phyloP scores from a whole-genome alignment of 1,284 basidiomycete species.

The Porogramme epimiltina region DNA sequence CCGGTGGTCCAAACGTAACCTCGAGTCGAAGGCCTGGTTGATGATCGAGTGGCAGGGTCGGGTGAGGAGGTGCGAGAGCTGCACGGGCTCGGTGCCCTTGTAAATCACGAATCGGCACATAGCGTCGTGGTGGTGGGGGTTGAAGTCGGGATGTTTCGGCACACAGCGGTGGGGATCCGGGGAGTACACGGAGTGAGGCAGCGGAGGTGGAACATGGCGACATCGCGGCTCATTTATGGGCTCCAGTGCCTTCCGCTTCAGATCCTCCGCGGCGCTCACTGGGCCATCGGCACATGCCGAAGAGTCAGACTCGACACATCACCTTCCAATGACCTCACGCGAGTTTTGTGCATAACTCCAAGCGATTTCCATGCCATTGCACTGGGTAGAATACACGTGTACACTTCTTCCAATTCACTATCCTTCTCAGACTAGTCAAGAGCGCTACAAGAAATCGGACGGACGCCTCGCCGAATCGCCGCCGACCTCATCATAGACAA shows the following conservation, averaged over 20 bases:
- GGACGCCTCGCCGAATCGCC: constrained; percentile 70
- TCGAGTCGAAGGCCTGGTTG: constrained; percentile 93
- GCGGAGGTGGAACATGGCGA: constrained; percentile 18
- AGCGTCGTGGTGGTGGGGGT: constrained; percentile 4
- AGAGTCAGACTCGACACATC: constrained; percentile 20
- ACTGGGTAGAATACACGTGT: constrained; percentile 21
- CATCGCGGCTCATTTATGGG: constrained; percentile 16
- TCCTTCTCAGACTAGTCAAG: background rate
- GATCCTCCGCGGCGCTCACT: background rate
- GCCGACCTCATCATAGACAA: constrained; percentile 80
- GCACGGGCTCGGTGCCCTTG: constrained; percentile 88
- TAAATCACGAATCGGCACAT: constrained; percentile 93
- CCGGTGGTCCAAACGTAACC: constrained; percentile 78
- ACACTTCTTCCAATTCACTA: constrained; percentile 7
- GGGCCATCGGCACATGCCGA: constrained; percentile 14
- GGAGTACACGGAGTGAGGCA: constrained; percentile 1
- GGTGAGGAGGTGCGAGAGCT: constrained; percentile 88
- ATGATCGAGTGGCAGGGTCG: constrained; percentile 94
- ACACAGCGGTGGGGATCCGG: background rate
- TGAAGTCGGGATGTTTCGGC: constrained; percentile 1
- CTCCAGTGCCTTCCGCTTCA: background rate
- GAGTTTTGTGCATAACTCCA: background rate
- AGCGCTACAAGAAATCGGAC: constrained; percentile 60
- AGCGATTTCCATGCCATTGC: constrained; percentile 1
- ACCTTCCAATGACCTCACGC: constrained; percentile 4